Conservation (phyloP, 768 basidiomycete species). For the Trichaptum fuscoviolaceum region DNA sequence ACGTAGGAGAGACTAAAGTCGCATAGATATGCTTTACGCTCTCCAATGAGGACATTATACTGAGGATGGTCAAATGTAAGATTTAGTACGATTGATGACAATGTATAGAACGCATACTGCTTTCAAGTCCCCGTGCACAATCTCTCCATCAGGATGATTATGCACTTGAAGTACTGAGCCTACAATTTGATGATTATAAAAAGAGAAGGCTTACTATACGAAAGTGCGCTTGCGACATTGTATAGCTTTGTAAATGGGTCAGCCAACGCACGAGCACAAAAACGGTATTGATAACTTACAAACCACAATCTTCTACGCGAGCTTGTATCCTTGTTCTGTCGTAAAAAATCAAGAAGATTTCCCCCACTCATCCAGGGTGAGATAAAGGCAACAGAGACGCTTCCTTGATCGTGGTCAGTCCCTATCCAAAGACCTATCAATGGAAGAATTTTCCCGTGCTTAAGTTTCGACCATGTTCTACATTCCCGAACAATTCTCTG, state of each 20-base stretch:
- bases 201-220: background rate
- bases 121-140: conserved; percentile 4
- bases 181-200: background rate
- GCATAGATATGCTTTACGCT: background rate
- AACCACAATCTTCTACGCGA: background rate
- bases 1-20: background rate
- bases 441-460: background rate
- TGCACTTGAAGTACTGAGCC: background rate
- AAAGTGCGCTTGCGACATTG: background rate
- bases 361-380: background rate
- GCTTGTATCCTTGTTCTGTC: background rate
- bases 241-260: background rate
- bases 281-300: background rate
- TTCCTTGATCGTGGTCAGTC: background rate
- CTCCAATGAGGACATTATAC: conserved; percentile 1
- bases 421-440: background rate
- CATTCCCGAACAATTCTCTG: background rate
- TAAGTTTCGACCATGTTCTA: background rate
- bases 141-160: background rate
- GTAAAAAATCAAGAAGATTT: background rate
- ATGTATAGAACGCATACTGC: background rate
- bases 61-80: background rate
- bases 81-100: background rate
- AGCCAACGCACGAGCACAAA: background rate
- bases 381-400: background rate